Evolutionary conservation across 805 yeast genomes (phyloP).

Genomic region (Cyberlindnera americana): DNA sequence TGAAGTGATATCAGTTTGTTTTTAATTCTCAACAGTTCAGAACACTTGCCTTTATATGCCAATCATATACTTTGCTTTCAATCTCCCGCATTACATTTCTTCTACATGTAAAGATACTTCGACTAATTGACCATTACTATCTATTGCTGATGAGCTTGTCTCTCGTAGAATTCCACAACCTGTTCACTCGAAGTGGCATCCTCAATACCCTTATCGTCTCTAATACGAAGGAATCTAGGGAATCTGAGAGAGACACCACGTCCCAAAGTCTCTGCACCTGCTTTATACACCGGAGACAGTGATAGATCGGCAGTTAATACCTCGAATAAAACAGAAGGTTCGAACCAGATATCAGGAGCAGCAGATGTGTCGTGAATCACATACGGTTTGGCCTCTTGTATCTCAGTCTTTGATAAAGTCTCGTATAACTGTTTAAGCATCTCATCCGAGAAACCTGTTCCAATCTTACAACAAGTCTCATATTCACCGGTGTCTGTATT

Average conservation of each 20-base stretch:
- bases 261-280: slow-evolving; percentile 69
- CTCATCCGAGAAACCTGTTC: slow-evolving; percentile 95
- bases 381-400: slow-evolving; percentile 59
- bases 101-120: too few relatives aligned
- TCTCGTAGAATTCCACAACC: slow-evolving; percentile 75
- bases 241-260: slow-evolving; percentile 85
- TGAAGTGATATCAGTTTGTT: too few relatives aligned
- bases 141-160: slow-evolving; percentile 43
- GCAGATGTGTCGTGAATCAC: slow-evolving; percentile 69
- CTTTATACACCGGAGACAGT: slow-evolving; percentile 83
- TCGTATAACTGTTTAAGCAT: slow-evolving; percentile 58
- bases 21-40: too few relatives aligned
- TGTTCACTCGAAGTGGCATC: slow-evolving; percentile 87
- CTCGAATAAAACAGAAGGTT: slow-evolving; percentile 80
- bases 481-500: slow-evolving; percentile 89
- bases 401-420: slow-evolving; percentile 64
- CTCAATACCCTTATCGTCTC: slow-evolving; percentile 83
- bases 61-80: too few relatives aligned
- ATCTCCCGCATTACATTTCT: too few relatives aligned
- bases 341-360: slow-evolving; percentile 92
- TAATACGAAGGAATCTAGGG: slow-evolving; percentile 76
- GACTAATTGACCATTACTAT: too few relatives aligned
- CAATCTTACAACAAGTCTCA: slow-evolving; percentile 95
- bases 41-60: too few relatives aligned
- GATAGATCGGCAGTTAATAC: slow-evolving; percentile 90